Percentiles rank a stretch among this genome's conserved stretches.
Evolutionary conservation across 768 basidiomycete species (phyloP).

Genomic region (Brasilioporus rufonigricans): DNA sequence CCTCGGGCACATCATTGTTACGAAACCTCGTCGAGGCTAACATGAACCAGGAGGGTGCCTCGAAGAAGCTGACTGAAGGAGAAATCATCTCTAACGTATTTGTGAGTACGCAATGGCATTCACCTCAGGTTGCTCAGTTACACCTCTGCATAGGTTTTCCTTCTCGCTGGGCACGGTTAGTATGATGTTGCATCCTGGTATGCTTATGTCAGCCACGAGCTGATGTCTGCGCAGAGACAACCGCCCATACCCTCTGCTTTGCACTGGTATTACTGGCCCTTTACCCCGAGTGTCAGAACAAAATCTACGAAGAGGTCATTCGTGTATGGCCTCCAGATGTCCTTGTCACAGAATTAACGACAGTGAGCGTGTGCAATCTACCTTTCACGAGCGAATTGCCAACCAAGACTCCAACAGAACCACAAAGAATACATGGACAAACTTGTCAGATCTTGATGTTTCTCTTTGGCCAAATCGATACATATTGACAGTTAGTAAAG

Average conservation of each 20-base stretch:
- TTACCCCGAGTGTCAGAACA: constrained; percentile 48
- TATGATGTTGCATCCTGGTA: background rate
- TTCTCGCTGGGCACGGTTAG: constrained; percentile 50
- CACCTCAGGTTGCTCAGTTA: background rate
- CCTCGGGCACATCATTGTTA: constrained; percentile 38
- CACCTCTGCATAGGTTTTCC: constrained; percentile 35
- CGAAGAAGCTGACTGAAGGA: constrained; percentile 38
- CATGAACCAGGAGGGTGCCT: constrained; percentile 34
- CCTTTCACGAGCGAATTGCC: background rate
- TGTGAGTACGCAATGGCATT: constrained; percentile 28
- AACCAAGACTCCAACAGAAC: constrained; percentile 25
- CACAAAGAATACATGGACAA: constrained; percentile 39
- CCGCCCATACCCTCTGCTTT: constrained; percentile 45
- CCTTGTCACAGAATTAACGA: constrained; percentile 23
- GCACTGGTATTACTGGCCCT: constrained; percentile 45
- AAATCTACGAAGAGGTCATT: constrained; percentile 40
- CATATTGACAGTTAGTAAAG: constrained; percentile 24
- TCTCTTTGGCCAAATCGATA: background rate
- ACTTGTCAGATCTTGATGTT: constrained; percentile 27
- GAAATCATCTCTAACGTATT: constrained; percentile 50
- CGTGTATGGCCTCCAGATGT: constrained; percentile 39
- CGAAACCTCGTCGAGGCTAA: constrained; percentile 48
- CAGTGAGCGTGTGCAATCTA: constrained; percentile 24
- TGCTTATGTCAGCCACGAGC: background rate
- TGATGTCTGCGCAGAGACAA: constrained; percentile 41